Percentiles rank a stretch among this genome's conserved stretches.
phyloP scores from a whole-genome alignment of 345 rosid species.

The Eucalyptus regnans region DNA sequence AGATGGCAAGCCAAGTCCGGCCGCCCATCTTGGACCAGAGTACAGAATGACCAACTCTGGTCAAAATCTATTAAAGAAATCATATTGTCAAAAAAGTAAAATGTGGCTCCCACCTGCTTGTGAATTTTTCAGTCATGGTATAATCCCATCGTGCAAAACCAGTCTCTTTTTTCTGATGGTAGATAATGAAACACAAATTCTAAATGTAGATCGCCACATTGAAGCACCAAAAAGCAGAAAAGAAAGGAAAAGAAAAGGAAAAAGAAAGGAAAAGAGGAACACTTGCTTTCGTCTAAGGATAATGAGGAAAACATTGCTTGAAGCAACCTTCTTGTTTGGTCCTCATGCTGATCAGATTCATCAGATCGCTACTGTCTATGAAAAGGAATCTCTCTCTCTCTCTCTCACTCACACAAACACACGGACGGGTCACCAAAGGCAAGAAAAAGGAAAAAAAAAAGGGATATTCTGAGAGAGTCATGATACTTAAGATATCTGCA shows the following conservation, averaged over 20 bases:
- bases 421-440: fast-evolving
- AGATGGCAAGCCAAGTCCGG: not conserved
- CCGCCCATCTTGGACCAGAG: not conserved
- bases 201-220: not conserved
- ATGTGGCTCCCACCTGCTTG: fast-evolving
- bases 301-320: not conserved
- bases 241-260: not conserved
- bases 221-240: not conserved
- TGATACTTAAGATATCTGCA: not conserved
- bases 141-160: fast-evolving
- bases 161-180: fast-evolving
- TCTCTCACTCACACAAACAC: not conserved
- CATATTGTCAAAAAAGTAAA: fast-evolving
- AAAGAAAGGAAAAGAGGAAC: not conserved
- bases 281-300: not conserved
- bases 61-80: not conserved
- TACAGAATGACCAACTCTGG: not conserved
- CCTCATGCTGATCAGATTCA: not conserved
- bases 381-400: not conserved
- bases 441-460: not conserved
- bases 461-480: not conserved
- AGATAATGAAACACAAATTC: not conserved
- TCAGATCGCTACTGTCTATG: not conserved
- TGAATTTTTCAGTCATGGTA: not conserved
- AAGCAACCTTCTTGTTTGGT: not conserved